Conservation (phyloP, 225 moss, liverwort and hornwort species). For the Bryoerythrophyllum caledonicum region DNA sequence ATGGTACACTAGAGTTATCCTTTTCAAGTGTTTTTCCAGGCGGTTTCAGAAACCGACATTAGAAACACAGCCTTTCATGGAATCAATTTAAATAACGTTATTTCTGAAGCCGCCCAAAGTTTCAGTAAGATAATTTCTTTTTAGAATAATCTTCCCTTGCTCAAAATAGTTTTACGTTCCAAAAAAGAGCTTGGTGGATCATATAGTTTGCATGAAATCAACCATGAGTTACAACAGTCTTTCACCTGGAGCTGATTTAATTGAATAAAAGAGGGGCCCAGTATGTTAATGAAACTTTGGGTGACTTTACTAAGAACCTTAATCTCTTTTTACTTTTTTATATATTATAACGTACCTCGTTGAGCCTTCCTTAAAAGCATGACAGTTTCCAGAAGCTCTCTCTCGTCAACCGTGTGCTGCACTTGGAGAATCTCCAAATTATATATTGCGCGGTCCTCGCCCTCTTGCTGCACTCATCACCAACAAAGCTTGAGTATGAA, state of each 20-base stretch:
- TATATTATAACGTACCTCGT: conserved; percentile 75
- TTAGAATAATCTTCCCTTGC: too few species aligned
- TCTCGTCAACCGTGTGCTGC: conserved; percentile 50
- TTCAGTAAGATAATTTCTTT: too few species aligned
- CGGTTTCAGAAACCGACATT: background rate
- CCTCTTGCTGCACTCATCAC: conserved; percentile 62
- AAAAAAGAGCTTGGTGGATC: too few species aligned
- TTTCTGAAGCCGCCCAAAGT: too few species aligned
- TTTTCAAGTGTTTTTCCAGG: too few species aligned
- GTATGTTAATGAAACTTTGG: too few species aligned
- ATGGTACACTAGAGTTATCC: background rate
- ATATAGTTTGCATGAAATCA: too few species aligned
- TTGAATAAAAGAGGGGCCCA: too few species aligned
- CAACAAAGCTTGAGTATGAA: conserved; percentile 26
- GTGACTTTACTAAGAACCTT: too few species aligned
- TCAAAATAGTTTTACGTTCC: too few species aligned
- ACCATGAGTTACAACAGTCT: too few species aligned
- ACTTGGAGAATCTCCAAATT: conserved; percentile 54
- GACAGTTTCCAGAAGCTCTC: conserved; percentile 73
- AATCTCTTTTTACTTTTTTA: background rate
- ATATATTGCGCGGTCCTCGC: conserved; percentile 31
- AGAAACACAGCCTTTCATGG: background rate
- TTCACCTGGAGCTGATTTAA: too few species aligned
- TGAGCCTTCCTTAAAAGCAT: conserved; percentile 63
- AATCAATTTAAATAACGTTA: background rate